Base-by-base conservation (phyloP, 148 eudicot genomes). In the Nepenthes gracilis region DNA sequence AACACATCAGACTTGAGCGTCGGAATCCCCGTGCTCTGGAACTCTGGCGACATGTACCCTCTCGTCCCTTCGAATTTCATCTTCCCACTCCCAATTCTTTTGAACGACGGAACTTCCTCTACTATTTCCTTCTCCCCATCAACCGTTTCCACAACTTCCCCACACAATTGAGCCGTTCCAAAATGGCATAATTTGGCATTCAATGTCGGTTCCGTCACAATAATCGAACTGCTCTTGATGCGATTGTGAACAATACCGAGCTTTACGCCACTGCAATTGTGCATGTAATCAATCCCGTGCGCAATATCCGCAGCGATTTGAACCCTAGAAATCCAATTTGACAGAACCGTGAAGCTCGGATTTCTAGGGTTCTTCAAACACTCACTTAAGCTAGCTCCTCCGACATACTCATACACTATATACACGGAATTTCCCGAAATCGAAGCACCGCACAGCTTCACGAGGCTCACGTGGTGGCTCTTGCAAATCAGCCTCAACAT, bases 1-100 rank as follows among this genome's bases (percentile, higher is more conserved):
- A 72, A 93, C 32, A 93, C 87, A 54, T 93, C 99, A 2, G 87
- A 77, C 37, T 89, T 82, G 74, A 75, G 67, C 9, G 95, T 80
- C 2, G 90, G 75, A 1, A 78, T 15, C 2, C 97, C 99, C 2
- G 77, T 69, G 2, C 5, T 1, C 64, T 81, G 85, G 55, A 82
- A 86, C 48, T 93, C 99, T 33, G 99, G 99, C 43, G 99, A 77
- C 97, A 93, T 93, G 74, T 93, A 93, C 2, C 99, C 99, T 72
- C 87, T 82, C 10, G 90, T 84, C 12, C 99, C 99, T 11, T 75
- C 79, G 53, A 93, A 81, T 59, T 82, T 75, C 77, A 71, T 65
- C 6, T 1, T 58, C 14, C 56, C 62, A 6, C 78, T 75, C 4
- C 68, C 68, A 2, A 36, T 43, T 36, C 80, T 57, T 57, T 66